phyloP scores from a whole-genome alignment of 305 asterid species.

The Stenogyne calaminthoides region DNA sequence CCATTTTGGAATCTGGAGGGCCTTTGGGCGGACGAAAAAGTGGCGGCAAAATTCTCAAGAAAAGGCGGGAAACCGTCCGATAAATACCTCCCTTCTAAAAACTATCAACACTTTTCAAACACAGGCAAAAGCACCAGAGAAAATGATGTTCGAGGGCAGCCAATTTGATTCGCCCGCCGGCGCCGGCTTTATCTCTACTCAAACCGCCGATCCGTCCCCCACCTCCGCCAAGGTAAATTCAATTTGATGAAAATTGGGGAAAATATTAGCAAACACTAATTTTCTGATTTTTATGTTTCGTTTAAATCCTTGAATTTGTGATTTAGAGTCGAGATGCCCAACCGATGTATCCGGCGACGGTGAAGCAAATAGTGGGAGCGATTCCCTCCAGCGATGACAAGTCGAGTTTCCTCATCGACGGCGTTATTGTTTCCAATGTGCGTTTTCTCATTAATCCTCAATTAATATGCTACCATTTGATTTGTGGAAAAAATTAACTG shows the following conservation, averaged over 20 bases:
- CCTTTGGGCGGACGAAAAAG: too few species aligned
- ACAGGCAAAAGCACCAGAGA: not conserved
- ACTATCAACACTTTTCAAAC: not conserved
- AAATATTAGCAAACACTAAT: not conserved
- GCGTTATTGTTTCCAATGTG: slow-evolving; percentile 68
- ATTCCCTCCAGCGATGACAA: slow-evolving; percentile 60
- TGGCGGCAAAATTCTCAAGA: slow-evolving; percentile 39
- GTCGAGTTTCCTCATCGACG: slow-evolving; percentile 59
- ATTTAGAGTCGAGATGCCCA: slow-evolving; percentile 76
- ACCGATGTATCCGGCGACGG: slow-evolving; percentile 78
- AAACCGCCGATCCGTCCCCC: slow-evolving; percentile 52
- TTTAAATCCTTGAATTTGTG: not conserved
- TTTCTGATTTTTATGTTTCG: not conserved
- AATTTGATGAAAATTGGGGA: not conserved
- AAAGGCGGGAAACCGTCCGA: slow-evolving; percentile 36
- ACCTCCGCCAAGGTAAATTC: slow-evolving; percentile 64
- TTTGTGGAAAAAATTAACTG: not conserved
- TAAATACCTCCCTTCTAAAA: not conserved
- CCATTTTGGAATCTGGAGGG: too few species aligned
- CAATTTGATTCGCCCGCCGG: slow-evolving; percentile 45
- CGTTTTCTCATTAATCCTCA: slow-evolving; percentile 19
- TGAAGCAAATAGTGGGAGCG: slow-evolving; percentile 76
- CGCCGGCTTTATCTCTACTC: slow-evolving; percentile 55
- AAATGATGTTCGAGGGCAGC: slow-evolving; percentile 58
- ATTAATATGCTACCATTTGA: not conserved